Conservation (phyloP, 208 protist species). For the Phytomonas sp. region DNA sequence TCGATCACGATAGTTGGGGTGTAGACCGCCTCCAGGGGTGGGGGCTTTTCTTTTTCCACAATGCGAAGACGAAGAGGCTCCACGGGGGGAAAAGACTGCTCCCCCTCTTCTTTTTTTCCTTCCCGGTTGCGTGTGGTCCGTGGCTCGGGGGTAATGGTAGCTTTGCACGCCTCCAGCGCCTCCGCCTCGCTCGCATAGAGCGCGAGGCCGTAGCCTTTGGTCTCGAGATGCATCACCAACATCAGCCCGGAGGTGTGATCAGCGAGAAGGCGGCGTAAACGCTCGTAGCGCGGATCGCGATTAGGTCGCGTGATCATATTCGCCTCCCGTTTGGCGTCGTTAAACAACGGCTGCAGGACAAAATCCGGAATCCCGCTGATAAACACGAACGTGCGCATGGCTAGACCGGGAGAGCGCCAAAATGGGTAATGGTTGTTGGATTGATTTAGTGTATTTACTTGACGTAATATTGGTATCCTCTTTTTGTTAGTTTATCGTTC, state of each 20-base stretch:
- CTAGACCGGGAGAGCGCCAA: neutral
- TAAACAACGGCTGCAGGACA: constrained; percentile 50
- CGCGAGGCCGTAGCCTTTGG: constrained; percentile 56
- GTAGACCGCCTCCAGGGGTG: constrained; percentile 70
- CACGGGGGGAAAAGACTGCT: neutral
- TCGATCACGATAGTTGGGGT: constrained; percentile 56
- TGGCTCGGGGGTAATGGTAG: constrained; percentile 37
- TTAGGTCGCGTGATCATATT: constrained; percentile 12
- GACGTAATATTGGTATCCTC: neutral
- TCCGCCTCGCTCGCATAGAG: constrained; percentile 80
- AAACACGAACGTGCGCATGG: constrained; percentile 81
- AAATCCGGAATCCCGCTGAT: constrained; percentile 73
- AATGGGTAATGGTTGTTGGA: neutral
- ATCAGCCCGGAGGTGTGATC: constrained; percentile 79
- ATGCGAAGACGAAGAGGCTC: constrained; percentile 58
- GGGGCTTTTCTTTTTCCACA: constrained; percentile 57
- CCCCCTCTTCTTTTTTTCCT: neutral
- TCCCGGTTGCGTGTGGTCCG: constrained; percentile 3
- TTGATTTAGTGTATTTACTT: neutral
- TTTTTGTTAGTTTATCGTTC: constrained; percentile 3
- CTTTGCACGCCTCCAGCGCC: constrained; percentile 73
- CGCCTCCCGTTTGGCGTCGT: constrained; percentile 8
- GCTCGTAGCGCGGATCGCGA: constrained; percentile 79
- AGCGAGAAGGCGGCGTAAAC: constrained; percentile 58
- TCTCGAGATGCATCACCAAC: constrained; percentile 82